These are phyloP conservation scores for Suillus alpinus DNA, from an alignment of 768 basidiomycete species.

Conservation along the genomic window DNA sequence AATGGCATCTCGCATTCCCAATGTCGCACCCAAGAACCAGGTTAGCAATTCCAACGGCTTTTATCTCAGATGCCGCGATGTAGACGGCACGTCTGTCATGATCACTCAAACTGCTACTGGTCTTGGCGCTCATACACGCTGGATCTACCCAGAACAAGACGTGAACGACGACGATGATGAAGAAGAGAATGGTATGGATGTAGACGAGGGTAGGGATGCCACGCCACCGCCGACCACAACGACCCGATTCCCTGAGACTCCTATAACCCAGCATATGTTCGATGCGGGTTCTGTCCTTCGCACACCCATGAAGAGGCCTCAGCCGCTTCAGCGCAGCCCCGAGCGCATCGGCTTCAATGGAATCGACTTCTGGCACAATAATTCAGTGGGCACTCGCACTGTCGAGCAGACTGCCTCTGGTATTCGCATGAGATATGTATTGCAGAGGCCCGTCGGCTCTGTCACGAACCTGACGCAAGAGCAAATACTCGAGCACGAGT, in stretches of 20 bases:
- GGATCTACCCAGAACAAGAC: constrained; percentile 12
- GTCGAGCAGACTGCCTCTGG: not conserved
- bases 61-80: constrained; percentile 13
- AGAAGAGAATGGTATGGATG: constrained; percentile 6
- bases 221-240: constrained; percentile 11
- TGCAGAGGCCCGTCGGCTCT: constrained; percentile 20
- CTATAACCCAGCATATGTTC: constrained; percentile 16
- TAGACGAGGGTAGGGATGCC: constrained; percentile 10
- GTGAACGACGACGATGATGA: constrained; percentile 5
- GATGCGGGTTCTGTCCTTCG: constrained; percentile 29
- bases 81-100: constrained; percentile 9
- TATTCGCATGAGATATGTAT: constrained; percentile 15
- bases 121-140: constrained; percentile 8
- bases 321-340: constrained; percentile 27
- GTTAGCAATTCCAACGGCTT: not conserved
- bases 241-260: constrained; percentile 17
- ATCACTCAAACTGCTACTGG: constrained; percentile 13
- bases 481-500: constrained; percentile 6
- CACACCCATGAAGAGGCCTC: constrained; percentile 27
- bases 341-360: constrained; percentile 28
- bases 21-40: not conserved
- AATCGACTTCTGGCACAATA: constrained; percentile 19
- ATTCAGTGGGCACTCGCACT: constrained; percentile 11
- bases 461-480: constrained; percentile 15
- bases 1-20: constrained; percentile 9